These are phyloP conservation scores for Beverwykella pulmonaria DNA, from an alignment of 495 filamentous ascomycete species.

Conservation along the genomic window DNA sequence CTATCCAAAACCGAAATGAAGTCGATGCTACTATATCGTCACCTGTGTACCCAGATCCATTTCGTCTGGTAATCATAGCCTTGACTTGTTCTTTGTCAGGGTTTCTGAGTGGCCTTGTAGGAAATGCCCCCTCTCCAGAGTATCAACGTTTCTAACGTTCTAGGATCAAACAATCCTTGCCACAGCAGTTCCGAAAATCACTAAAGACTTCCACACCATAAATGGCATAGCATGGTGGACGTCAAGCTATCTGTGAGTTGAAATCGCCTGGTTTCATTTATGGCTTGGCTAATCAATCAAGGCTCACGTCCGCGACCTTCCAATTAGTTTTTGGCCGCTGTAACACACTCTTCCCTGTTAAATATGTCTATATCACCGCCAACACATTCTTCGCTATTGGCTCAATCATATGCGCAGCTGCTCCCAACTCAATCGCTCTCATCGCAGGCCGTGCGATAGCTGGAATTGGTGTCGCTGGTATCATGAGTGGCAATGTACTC, in stretches of 20 bases:
- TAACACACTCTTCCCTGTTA: conserved; percentile 48
- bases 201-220: conserved; percentile 48
- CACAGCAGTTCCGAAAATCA: conserved; percentile 49
- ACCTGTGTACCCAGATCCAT: neutral
- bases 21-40: neutral
- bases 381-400: conserved; percentile 51
- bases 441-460: conserved; percentile 54
- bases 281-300: neutral
- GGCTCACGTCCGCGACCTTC: conserved; percentile 55
- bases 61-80: neutral
- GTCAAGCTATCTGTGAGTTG: conserved; percentile 55
- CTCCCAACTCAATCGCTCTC: conserved; percentile 50
- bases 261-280: neutral
- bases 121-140: neutral
- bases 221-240: conserved; percentile 59
- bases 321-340: conserved; percentile 57
- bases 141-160: neutral
- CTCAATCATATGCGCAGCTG: conserved; percentile 51
- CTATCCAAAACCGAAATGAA: neutral
- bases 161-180: conserved; percentile 40
- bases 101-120: neutral
- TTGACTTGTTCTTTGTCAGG: neutral
- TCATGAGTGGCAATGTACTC: conserved; percentile 18
- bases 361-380: conserved; percentile 16
- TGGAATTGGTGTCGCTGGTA: conserved; percentile 37